Conservation (phyloP, 179 eudicot species). For the Pouteria campechiana region DNA sequence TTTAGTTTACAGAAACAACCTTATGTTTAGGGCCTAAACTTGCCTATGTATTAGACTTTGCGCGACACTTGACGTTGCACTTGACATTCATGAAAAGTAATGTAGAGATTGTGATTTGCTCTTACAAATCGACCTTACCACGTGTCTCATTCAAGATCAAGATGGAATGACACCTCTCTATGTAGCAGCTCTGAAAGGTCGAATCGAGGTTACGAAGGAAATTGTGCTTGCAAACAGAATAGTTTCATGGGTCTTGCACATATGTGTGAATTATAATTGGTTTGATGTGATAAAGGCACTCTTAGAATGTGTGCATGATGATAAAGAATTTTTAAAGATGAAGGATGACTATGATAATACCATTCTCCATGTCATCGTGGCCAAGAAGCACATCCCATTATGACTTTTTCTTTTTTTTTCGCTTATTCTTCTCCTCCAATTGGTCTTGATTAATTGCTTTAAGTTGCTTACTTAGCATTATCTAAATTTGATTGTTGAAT, state of each 20-base stretch:
- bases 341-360: not conserved
- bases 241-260: not conserved
- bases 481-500: no score
- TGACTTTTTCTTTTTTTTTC: not conserved
- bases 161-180: not conserved
- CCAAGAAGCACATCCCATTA: not conserved
- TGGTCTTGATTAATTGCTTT: no score
- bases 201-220: not conserved
- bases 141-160: not conserved
- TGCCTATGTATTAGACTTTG: not conserved
- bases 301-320: not conserved
- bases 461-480: no score
- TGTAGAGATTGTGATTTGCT: not conserved
- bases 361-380: not conserved
- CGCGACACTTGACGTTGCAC: not conserved
- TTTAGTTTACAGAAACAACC: not conserved
- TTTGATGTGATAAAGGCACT: not conserved
- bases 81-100: not conserved
- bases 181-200: not conserved
- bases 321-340: no score
- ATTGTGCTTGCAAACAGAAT: not conserved
- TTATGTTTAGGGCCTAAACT: not conserved
- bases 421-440: no score
- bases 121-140: not conserved
- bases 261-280: not conserved